Evolutionary conservation across 345 rosid species (phyloP), one percentile per base, ranked within the genome.

Genomic region (Eucalyptus globulus): DNA sequence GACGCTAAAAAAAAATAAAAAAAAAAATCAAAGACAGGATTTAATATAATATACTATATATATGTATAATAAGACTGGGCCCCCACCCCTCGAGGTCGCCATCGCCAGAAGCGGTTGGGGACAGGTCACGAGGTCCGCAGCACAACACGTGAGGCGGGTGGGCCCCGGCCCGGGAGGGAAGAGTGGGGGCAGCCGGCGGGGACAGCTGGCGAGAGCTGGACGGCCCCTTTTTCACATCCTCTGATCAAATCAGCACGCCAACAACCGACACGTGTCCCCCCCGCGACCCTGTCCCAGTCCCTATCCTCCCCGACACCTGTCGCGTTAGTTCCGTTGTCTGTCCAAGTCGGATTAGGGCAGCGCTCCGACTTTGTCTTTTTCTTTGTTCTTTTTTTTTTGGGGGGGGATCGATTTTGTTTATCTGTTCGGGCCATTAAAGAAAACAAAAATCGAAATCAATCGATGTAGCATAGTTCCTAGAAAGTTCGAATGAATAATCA

Each of bases 371-470:
- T 0, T 65, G 37, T 65, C 37, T 65, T 65, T n/a, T 15, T 8
- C 5, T 14, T 65, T 13, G 1, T 14, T 2, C 13, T 12, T 8
- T 2, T 14, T n/a, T 12, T 14, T n/a, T 13, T 14, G 7, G 3
- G 45, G 3, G 47, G 3, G 22, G 17, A 65, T n/a, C 3, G 37
- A 65, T 65, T 65, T 65, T n/a, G 9, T n/a, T 65, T n/a, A 65
- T n/a, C 34, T n/a, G 16, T 65, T n/a, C 21, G 40, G 37, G 17
- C 76, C 76, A n/a, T n/a, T n/a, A 13, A n/a, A 12, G 7, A 15
- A n/a, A 65, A 29, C 6, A 14, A n/a, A 15, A 8, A 4, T n/a
- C 40, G 76, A n/a, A 15, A 65, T 65, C 37, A 14, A n/a, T 65
- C 40, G 40, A 14, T 8, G 19, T 21, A 15, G 5, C 21, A 4